Conservation (phyloP, 2,329 filamentous ascomycete species). For the Hypoxylon rubiginosum region DNA sequence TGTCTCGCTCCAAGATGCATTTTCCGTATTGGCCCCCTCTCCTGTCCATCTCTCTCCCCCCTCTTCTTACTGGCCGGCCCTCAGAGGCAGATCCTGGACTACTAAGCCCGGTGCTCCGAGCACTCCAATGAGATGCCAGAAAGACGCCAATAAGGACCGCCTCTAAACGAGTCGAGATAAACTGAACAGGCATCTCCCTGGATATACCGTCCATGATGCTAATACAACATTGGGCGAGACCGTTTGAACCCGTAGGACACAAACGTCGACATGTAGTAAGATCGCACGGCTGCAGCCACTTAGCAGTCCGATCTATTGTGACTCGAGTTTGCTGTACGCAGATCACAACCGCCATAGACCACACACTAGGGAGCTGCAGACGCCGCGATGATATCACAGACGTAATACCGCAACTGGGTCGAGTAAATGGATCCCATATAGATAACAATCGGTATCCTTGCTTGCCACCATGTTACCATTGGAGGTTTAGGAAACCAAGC, state of each 20-base stretch:
- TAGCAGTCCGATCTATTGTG: constrained; percentile 5
- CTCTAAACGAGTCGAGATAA: constrained; percentile 22
- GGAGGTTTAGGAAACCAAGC: too few species aligned
- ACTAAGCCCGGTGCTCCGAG: constrained; percentile 4
- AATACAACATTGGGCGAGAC: neutral
- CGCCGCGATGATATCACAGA: constrained; percentile 12
- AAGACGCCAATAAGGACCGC: constrained; percentile 22
- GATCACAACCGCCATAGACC: constrained; percentile 2
- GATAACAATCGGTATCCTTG: neutral
- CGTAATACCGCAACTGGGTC: neutral
- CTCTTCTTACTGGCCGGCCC: constrained; percentile 11
- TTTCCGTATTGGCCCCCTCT: constrained; percentile 16
- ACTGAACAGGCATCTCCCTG: constrained; percentile 20
- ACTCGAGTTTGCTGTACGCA: constrained; percentile 21
- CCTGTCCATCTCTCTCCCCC: constrained; percentile 1
- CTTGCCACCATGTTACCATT: neutral
- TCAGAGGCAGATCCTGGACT: constrained; percentile 10
- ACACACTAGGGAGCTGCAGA: constrained; percentile 1
- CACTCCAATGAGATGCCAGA: constrained; percentile 6
- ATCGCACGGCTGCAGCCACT: constrained; percentile 33
- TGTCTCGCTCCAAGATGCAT: constrained; percentile 25
- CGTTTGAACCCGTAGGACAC: constrained; percentile 26
- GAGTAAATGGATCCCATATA: neutral
- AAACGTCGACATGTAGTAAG: constrained; percentile 23
- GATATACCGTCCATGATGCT: neutral